Evolutionary conservation across 1,284 basidiomycete genomes (phyloP), one percentile per base, ranked within the genome.

Genomic region (Marasmius sp.): DNA sequence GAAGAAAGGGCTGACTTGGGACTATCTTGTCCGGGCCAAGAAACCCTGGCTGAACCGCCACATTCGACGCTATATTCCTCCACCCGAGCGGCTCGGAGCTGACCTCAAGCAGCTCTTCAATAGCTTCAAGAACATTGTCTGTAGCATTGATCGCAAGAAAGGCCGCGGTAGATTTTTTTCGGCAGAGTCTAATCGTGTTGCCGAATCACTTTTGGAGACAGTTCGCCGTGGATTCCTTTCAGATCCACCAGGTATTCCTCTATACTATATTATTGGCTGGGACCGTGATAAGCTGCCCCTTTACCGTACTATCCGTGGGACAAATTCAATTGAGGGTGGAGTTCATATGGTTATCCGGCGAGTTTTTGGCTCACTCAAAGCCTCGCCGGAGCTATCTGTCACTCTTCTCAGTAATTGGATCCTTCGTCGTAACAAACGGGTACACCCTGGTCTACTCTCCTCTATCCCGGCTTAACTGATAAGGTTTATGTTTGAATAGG

Each of bases 321-420:
- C 64, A 20, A 65, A 65, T 34, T 63, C 62, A 6, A 38, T 65
- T 47, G 64, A 65, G 51, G 64, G 64, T 18, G 64, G 64, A 6
- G 55, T 63, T 6, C 64, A 59, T 16, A 59, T 53, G 49, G 11
- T 34, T 22, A 59, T 59, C 43, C 58, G 38, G 14, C 58, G 38
- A 9, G 53, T 59, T 7, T 59, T 59, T 59, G 58, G 58, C 6
- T 59, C 66, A 0, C 57, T 67, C 3, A 34, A 58, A 18, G 66
- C 66, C 33, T 66, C 63, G 11, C 39, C 60, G 11, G 61, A 50
- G n/a, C 53, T 66, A 9, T 9, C 39, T 1, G 61, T 57, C 22
- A 58, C 39, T 4, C 48, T 61, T 33, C 14, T 65, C 3, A 58
- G 54, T 33, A 61, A 61, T 18, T 65, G 64, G 64, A 59, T 61